Conservation (phyloP, 2,329 filamentous ascomycete genomes). For the Periconia macrospinosa region DNA sequence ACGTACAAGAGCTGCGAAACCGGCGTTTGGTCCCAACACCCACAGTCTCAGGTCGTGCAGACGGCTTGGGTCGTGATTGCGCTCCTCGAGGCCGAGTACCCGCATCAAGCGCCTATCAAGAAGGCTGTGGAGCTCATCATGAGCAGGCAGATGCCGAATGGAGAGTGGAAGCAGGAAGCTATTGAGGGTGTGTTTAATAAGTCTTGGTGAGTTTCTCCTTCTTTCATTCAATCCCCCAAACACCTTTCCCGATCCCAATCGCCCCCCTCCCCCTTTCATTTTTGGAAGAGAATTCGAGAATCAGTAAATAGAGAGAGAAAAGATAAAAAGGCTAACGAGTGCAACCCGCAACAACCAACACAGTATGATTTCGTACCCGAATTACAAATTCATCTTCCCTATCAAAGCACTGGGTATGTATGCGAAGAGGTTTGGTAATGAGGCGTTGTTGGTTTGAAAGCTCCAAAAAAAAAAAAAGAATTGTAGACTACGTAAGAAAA, state of each 20-base stretch:
- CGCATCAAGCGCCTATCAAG: conserved; percentile 70
- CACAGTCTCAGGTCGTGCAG: conserved; percentile 85
- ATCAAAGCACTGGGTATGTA: conserved; percentile 95
- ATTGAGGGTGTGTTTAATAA: conserved; percentile 99
- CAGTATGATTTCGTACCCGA: conserved; percentile 97
- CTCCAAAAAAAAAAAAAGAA: too few relatives aligned
- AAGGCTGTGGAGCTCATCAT: conserved; percentile 81
- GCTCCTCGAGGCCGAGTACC: conserved; percentile 80
- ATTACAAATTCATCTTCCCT: conserved; percentile 97
- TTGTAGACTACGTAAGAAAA: too few relatives aligned
- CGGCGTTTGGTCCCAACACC: conserved; percentile 74
- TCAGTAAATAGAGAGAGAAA: not conserved
- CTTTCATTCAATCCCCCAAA: too few relatives aligned
- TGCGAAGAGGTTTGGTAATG: conserved; percentile 49
- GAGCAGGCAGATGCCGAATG: conserved; percentile 80
- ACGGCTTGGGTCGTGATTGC: conserved; percentile 88
- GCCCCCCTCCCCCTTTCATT: not conserved
- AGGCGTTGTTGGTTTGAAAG: conserved; percentile 22
- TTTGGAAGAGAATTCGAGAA: not conserved
- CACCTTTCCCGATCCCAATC: too few relatives aligned
- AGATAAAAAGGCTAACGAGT: conserved; percentile 9
- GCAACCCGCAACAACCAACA: too few relatives aligned
- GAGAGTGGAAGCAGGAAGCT: conserved; percentile 92
- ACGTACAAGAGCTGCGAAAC: conserved; percentile 85
- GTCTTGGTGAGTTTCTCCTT: conserved; percentile 67